These are phyloP conservation scores for Hymenochaete sp. DNA, from an alignment of 1,284 basidiomycete species.

Conservation along the genomic window DNA sequence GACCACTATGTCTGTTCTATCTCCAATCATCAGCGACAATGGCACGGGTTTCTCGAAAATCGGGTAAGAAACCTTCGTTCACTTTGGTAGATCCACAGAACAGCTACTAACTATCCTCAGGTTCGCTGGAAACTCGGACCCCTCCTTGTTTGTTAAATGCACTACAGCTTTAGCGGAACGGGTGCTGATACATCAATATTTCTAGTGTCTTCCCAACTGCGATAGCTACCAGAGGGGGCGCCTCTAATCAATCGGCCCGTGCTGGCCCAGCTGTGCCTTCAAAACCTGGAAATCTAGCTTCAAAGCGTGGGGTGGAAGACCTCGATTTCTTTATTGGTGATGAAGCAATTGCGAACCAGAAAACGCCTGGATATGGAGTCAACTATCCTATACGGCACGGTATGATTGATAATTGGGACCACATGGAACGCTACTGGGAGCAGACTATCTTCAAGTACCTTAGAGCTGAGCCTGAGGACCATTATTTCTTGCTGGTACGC, in stretches of 20 bases:
- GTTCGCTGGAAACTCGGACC: constrained; percentile 98
- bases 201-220: constrained; percentile 89
- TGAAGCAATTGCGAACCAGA: constrained; percentile 92
- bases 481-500: constrained; percentile 88
- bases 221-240: constrained; percentile 77
- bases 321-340: constrained; percentile 99
- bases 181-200: constrained; percentile 4
- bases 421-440: constrained; percentile 99
- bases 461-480: constrained; percentile 97
- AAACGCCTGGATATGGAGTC: constrained; percentile 84
- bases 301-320: constrained; percentile 97
- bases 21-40: constrained; percentile 94
- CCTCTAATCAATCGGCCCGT: constrained; percentile 47
- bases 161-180: constrained; percentile 4
- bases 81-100: too few species aligned
- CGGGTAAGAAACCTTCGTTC: constrained; percentile 72
- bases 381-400: constrained; percentile 98
- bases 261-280: constrained; percentile 64
- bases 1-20: constrained; percentile 61
- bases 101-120: constrained; percentile 38
- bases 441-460: constrained; percentile 99
- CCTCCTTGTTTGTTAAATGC: constrained; percentile 71
- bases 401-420: constrained; percentile 99
- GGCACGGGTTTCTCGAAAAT: constrained; percentile 98
- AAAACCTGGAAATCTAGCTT: constrained; percentile 89